Base-by-base conservation (phyloP, 2,329 filamentous ascomycete genomes). In the Penicillium sp. region DNA sequence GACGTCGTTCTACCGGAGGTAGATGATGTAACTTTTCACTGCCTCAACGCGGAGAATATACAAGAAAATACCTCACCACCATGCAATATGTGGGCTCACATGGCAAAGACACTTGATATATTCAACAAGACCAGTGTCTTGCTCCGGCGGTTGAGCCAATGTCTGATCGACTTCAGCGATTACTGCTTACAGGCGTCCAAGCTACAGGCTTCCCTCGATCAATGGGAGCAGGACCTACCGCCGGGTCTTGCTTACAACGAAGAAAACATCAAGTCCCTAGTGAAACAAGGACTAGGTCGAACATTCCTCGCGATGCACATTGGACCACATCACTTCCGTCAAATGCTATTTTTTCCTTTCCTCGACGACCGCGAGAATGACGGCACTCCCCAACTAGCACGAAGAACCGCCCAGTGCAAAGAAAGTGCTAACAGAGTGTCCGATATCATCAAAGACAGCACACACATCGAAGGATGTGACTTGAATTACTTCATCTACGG, bases 291-390 rank as follows among this genome's bases (percentile, higher is more conserved):
- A 1, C 56, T 65, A 36, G 60, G 63, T 4, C 52, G 58, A 39
- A 63, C 59, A 0, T 65, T 63, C 27, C 41, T 65, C 8, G 50
- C 60, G 7, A 65, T 65, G 62, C 62, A 65, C 46, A 61, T 65
- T 43, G 60, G 56, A 1, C 60, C 55, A 44, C 54, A 61, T 21
- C 62, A 64, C 36, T 62, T 65, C 29, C 54, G 53, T 5, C 61
- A 65, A 34, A 63, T 65, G 54, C 56, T 65, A 4, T 57, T 61
- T 22, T 65, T 64, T 29, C 63, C 61, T 3, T 64, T 63, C 14
- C 49, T 65, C 3, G 50, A 61, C 21, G 50, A 58, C 3, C 53
- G 43, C n/a, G 46, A 48, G 11, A 32, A 41, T 10, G 34, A 34
- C 11, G 39, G 46, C 7, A 49, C 21, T 44, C 29, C 27, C 11